Base-by-base conservation (phyloP, 176 grass and related monocot genomes). In the Carex scoparia region DNA sequence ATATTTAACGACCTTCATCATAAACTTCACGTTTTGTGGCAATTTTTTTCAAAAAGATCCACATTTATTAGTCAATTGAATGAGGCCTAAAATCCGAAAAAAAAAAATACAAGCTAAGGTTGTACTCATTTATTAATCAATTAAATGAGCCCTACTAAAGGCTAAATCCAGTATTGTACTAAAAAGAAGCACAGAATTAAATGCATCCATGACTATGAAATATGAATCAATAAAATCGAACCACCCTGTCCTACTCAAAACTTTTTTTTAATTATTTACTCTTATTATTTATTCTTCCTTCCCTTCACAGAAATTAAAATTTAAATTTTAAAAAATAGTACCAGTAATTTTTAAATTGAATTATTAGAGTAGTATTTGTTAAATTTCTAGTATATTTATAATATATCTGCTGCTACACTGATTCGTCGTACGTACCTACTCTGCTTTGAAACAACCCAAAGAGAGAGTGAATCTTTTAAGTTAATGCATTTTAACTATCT, bases 51-150 rank as follows among this genome's bases (percentile, higher is more conserved):
- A 65, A 65, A 28, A 8, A 28, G 23, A 11, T 65, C 15, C 15
- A 60, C 57, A 77, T 77, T 77, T 56, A 56, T 56, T 77, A 77
- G 33, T 56, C 49, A 31, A 77, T 77, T 77, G 4, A 54, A 77
- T 56, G 49, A 77, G 48, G 27, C 12, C 48, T 54, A 48, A 23
- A 23, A 23, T 23, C 23, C 23, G 23, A 23, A 23, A 23, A 23
- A 23, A 23, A 23, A 23, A 23, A 23, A 23, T 23, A 23, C 23
- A 23, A 23, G 23, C 23, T 23, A 23, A 23, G 23, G 23, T 23
- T 23, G 23, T 23, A 23, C 23, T 23, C 57, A 77, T 77, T 77
- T 56, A 56, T 56, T 77, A 77, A 56, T 56, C 49, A 31, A 77
- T 77, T 77, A 1, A 54, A 77, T 56, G 49, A 77, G 48, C 12